Evolutionary conservation across 768 basidiomycete species (phyloP), one percentile per base, ranked within the genome.

Genomic region (Pluteus cervinus): DNA sequence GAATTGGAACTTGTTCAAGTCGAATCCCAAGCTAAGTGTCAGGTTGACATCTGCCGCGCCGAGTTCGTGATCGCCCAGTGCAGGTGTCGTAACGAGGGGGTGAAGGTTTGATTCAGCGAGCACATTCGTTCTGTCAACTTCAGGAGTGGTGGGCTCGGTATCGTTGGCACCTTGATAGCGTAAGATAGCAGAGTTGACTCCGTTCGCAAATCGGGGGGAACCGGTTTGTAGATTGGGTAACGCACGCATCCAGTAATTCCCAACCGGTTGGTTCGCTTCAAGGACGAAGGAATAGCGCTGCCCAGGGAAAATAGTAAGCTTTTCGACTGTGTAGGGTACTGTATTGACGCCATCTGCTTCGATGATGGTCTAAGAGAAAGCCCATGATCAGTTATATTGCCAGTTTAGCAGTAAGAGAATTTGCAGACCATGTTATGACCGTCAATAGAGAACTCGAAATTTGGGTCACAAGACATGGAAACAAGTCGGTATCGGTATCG

Each of bases 181-280:
- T 18, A 46, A 43, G 29, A 46, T 46, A 3, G 40, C 48, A 7
- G 43, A 44, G 33, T 50, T 50, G 26, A 46, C 24, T 7, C 45
- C 45, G 6, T 43, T 39, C 5, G 43, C 35, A 20, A 39, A 47
- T 24, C 33, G 30, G 3, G 21, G 16, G 2, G 46, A 28, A 28
- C 26, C 26, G 14, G 14, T 30, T 16, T n/a, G 36, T 25, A 11
- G 36, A n/a, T 32, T 14, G 17, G 16, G 7, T n/a, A 49, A 33
- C 0, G 72, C 59, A 16, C 73, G 69, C 29, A 78, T 58, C 75
- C 75, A 77, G 48, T 78, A 77, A 40, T 73, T 79, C 9, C 49
- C 63, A 15, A 68, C 43, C 1, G 60, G 42, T 39, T 72, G 61
- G 44, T 68, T 48, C 6, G 71, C 70, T 8, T 52, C 47, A n/a